A percentile compares a stretch with the other conserved stretches of the same genome.
Conservation (phyloP, 31 red algal species). For the Pterothamnion heteromorphum region DNA sequence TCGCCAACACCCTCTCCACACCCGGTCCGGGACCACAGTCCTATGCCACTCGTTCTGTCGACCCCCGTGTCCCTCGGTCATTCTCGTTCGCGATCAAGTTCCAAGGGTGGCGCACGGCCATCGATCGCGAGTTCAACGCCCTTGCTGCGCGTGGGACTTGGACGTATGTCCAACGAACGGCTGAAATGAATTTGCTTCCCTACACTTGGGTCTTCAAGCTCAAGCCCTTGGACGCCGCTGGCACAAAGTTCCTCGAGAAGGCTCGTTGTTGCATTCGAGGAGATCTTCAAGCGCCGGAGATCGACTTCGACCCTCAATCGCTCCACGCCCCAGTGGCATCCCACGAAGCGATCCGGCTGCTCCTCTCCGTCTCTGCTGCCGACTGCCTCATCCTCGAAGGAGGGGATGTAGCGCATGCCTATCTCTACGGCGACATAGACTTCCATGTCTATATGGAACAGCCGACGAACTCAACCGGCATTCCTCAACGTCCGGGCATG, state of each 20-base stretch:
- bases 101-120: not conserved
- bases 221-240: not conserved
- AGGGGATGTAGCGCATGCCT: conserved; percentile 30
- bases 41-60: not conserved
- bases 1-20: not conserved
- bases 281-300: not conserved
- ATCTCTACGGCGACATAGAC: conserved; percentile 28
- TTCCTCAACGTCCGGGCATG: not conserved
- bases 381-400: conserved; percentile 20
- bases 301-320: not conserved
- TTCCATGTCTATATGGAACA: not conserved
- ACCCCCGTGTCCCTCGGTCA: not conserved
- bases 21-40: not conserved
- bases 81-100: not conserved
- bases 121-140: conserved; percentile 38
- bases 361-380: not conserved
- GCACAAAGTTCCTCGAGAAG: not conserved
- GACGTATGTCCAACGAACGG: not conserved
- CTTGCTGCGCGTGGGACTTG: not conserved
- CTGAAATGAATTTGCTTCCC: not conserved
- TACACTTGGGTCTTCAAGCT: not conserved
- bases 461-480: not conserved
- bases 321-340: conserved; percentile 11
- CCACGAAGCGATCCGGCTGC: conserved; percentile 5
- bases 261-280: not conserved